Evolutionary conservation across 495 filamentous ascomycete species (phyloP).

Genomic region (Penicillium salamii): DNA sequence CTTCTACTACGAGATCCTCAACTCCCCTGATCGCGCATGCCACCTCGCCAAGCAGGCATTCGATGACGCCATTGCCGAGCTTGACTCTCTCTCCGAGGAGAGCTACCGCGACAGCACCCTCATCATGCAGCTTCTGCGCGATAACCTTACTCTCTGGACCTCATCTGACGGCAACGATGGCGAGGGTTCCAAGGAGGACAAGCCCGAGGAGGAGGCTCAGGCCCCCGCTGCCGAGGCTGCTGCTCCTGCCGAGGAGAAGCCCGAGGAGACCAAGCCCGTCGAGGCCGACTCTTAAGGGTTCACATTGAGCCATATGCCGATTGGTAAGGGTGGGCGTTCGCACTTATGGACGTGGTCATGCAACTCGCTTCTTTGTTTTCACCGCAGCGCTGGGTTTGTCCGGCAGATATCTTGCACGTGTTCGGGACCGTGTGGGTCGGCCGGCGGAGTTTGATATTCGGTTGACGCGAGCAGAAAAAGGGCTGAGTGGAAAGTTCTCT

Average conservation of each 20-base stretch:
- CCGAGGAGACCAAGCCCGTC: slow-evolving; percentile 43
- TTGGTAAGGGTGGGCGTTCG: slow-evolving; percentile 33
- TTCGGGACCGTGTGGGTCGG: slow-evolving; percentile 42
- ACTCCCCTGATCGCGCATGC: slow-evolving; percentile 97
- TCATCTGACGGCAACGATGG: slow-evolving; percentile 88
- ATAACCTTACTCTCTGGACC: slow-evolving; percentile 99
- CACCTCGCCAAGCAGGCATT: slow-evolving; percentile 99
- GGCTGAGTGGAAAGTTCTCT: slow-evolving; percentile 49
- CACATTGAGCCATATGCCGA: slow-evolving; percentile 21
- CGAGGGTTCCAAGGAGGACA: slow-evolving; percentile 68
- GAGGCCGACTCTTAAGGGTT: slow-evolving; percentile 36
- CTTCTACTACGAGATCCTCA: slow-evolving; percentile 99
- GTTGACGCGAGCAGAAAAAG: slow-evolving; percentile 46
- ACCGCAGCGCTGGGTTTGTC: slow-evolving; percentile 41
- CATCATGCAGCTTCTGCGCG: slow-evolving; percentile 99
- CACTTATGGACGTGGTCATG: slow-evolving; percentile 42
- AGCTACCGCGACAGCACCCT: slow-evolving; percentile 99
- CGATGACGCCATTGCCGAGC: slow-evolving; percentile 98
- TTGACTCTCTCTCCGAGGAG: slow-evolving; percentile 97
- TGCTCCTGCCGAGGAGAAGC: slow-evolving; percentile 39
- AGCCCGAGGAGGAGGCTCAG: slow-evolving; percentile 55
- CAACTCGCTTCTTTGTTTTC: slow-evolving; percentile 41
- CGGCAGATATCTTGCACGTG: slow-evolving; percentile 40
- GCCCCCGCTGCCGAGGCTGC: slow-evolving; percentile 38
- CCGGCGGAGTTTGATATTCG: slow-evolving; percentile 53